Evolutionary conservation across 1,284 basidiomycete species (phyloP).

Genomic region (Mycosarcoma maydis): DNA sequence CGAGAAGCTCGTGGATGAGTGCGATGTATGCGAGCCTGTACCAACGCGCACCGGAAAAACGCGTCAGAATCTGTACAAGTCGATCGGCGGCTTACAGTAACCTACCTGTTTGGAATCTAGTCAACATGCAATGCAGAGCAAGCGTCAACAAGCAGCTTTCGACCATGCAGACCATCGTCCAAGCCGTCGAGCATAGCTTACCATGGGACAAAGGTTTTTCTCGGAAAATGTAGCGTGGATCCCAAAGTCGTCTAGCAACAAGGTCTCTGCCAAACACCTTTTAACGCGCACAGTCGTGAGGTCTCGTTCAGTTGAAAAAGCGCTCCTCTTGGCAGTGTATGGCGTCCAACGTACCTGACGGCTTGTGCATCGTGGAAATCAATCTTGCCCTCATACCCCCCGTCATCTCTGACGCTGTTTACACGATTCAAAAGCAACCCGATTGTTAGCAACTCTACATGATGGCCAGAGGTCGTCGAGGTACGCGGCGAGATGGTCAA

Average conservation of each 20-base stretch:
- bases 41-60: too few species aligned
- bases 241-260: slow-evolving; percentile 35
- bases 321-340: too few species aligned
- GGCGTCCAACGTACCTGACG: slow-evolving; percentile 12
- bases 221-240: slow-evolving; percentile 15
- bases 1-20: slow-evolving; percentile 20
- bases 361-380: slow-evolving; percentile 39
- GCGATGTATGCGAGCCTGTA: slow-evolving; percentile 36
- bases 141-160: too few species aligned
- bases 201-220: slow-evolving; percentile 31
- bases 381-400: slow-evolving; percentile 39
- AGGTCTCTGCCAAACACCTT: slow-evolving; percentile 32
- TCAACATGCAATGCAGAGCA: too few species aligned
- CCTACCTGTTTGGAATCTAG: slow-evolving; percentile 29
- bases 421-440: neutral
- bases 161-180: neutral
- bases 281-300: too few species aligned
- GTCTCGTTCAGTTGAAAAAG: too few species aligned
- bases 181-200: neutral
- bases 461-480: neutral
- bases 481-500: neutral
- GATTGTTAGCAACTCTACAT: neutral
- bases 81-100: too few species aligned
- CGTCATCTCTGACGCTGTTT: slow-evolving; percentile 25
- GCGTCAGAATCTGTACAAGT: too few species aligned